Conservation (phyloP, 257 asterid genomes). For the Coffea canephora region DNA sequence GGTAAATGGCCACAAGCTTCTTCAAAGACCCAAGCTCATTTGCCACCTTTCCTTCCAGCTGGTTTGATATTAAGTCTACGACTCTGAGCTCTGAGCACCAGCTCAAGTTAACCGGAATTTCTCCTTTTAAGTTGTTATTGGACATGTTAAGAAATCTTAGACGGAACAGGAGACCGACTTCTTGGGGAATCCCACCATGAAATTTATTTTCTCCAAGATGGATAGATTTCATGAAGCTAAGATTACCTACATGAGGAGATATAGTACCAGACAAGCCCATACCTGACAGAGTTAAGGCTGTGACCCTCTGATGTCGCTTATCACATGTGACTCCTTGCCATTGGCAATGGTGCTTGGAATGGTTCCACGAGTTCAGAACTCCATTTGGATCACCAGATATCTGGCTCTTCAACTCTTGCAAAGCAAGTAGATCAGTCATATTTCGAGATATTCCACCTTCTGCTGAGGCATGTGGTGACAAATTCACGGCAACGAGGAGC, state of each 20-base stretch:
- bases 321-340: constrained; percentile 30
- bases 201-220: constrained; percentile 27
- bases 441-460: background rate
- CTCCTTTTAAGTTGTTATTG: constrained; percentile 29
- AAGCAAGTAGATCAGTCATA: background rate
- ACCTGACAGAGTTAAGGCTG: constrained; percentile 14
- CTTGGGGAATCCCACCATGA: constrained; percentile 30
- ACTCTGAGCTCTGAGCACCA: constrained; percentile 7
- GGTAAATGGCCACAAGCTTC: background rate
- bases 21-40: background rate
- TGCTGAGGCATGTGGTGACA: background rate
- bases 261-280: constrained; percentile 27
- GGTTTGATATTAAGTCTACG: background rate
- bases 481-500: background rate
- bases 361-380: background rate
- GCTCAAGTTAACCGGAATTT: constrained; percentile 29
- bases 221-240: constrained; percentile 28
- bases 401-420: background rate
- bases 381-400: background rate
- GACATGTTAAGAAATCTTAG: constrained; percentile 16
- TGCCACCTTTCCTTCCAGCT: background rate
- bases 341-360: constrained; percentile 8
- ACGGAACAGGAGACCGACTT: constrained; percentile 27
- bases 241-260: constrained; percentile 38
- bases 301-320: background rate